Evolutionary conservation across 2,329 filamentous ascomycete species (phyloP).

Genomic region (Phaeosphaeriaceae sp.): DNA sequence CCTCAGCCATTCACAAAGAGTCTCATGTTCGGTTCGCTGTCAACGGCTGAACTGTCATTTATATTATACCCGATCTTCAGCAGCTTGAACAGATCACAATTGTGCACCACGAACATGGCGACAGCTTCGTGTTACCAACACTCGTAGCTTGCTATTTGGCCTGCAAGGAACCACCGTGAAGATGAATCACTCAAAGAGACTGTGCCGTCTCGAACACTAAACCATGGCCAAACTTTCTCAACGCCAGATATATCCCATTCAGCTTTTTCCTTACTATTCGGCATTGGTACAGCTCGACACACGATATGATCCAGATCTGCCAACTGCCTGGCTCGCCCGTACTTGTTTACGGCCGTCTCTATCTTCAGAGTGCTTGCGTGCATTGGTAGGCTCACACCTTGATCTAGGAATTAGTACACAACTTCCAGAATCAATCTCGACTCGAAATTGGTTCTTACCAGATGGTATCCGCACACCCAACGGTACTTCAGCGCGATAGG

Average conservation of each 20-base stretch:
- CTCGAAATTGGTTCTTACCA: constrained; percentile 11
- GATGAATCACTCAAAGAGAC: constrained; percentile 37
- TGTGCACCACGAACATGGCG: not conserved
- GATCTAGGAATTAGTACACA: not conserved
- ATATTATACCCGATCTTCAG: constrained; percentile 22
- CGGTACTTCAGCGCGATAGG: constrained; percentile 21
- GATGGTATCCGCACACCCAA: constrained; percentile 17
- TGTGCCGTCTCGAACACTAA: constrained; percentile 38
- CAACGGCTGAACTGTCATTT: not conserved
- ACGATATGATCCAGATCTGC: constrained; percentile 22
- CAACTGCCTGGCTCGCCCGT: constrained; percentile 15
- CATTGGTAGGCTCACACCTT: constrained; percentile 13
- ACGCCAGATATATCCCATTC: constrained; percentile 2
- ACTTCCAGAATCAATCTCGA: not conserved
- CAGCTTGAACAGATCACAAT: not conserved
- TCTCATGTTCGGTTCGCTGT: not conserved
- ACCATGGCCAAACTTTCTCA: constrained; percentile 28
- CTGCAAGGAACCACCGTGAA: constrained; percentile 41
- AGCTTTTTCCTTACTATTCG: constrained; percentile 20
- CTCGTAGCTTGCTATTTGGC: constrained; percentile 44
- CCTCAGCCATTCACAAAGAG: not conserved
- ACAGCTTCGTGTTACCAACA: constrained; percentile 29
- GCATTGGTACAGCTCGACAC: constrained; percentile 26
- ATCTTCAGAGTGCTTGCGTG: constrained; percentile 20
- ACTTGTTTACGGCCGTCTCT: constrained; percentile 17